Percentiles rank a stretch among this genome's conserved stretches.
Conservation (phyloP, 345 rosid species). For the Psidium friedrichsthalianum region DNA sequence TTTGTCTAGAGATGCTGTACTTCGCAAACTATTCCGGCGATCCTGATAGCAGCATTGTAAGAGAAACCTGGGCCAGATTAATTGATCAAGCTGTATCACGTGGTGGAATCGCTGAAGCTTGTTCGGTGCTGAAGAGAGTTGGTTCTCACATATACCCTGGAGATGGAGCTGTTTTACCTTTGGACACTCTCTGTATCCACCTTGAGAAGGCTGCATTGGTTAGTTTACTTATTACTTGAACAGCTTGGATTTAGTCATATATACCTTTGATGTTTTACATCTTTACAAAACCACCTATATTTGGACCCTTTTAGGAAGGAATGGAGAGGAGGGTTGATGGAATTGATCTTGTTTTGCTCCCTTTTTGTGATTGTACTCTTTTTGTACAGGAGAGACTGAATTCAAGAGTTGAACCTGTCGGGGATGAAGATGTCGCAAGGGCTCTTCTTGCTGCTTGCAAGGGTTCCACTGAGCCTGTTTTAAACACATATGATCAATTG, state of each 20-base stretch:
- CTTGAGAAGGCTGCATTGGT: slow-evolving; percentile 95
- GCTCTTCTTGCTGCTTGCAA: slow-evolving; percentile 91
- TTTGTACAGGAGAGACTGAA: slow-evolving; percentile 71
- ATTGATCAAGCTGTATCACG: slow-evolving; percentile 82
- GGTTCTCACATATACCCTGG: slow-evolving; percentile 86
- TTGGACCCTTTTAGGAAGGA: not conserved
- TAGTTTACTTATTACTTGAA: not conserved
- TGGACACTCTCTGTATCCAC: slow-evolving; percentile 82
- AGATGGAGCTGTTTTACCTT: slow-evolving; percentile 80
- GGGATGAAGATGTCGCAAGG: slow-evolving; percentile 83
- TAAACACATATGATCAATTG: slow-evolving; percentile 75
- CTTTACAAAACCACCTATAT: not conserved
- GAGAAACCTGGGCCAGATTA: slow-evolving; percentile 94
- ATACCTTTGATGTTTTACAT: not conserved
- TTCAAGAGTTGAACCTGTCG: slow-evolving; percentile 54
- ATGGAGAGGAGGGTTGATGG: not conserved
- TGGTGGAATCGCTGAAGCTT: slow-evolving; percentile 96
- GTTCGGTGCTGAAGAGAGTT: slow-evolving; percentile 80
- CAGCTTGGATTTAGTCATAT: not conserved
- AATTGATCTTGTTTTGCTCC: not conserved
- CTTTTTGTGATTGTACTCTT: not conserved
- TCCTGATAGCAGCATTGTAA: slow-evolving; percentile 79
- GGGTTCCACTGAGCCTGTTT: slow-evolving; percentile 83
- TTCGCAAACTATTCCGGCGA: slow-evolving; percentile 92
- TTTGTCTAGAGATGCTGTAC: slow-evolving; percentile 88